Base-by-base conservation (phyloP, 441 rosid species). In the Adansonia grandidieri region DNA sequence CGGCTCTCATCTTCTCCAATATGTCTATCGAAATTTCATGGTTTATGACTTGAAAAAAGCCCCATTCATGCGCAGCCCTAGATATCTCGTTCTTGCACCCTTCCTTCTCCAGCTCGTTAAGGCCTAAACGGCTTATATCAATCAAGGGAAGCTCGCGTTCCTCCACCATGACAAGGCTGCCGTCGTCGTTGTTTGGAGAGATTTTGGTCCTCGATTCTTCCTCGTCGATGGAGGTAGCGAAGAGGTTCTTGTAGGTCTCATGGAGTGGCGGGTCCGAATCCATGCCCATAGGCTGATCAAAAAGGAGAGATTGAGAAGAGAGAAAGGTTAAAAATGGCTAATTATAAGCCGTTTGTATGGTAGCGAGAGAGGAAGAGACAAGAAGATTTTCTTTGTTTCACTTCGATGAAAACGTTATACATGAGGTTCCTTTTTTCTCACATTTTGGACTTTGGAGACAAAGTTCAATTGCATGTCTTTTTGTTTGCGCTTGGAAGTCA, bases 1-100 rank as follows among this genome's bases (percentile, higher is more conserved):
- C 95, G 9, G 73, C 67, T 80, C 89, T 88, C 90, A 92, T 88
- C 86, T 78, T 87, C 76, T 89, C 92, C 91, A 96, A 67, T 57
- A 91, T 79, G 64, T 88, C 91, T 57, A 72, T 69, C 19, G 97
- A 89, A 50, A 96, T 84, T 68, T 95, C 98, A 84, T 96, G 99
- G 74, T 92, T 92, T 61, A 89, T 84, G 2, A 89, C 95, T 77
- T 96, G 99, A 44, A 96, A 92, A 80, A 96, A 93, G 22, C 98
- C 99, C 98, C 99, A 96, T 77, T 92, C 95, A 51, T 73, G 76
- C 0, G 98, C 90, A n/a, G 97, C 99, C 87, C 76, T 87, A 53
- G 89, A 90, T 45, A 96, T 93, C 51, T 90, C 87, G 5, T 61
- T 75, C 86, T 87, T 86, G 88, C 98, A 93, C 71, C 77, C 77